Conservation (phyloP, 257 asterid genomes). For the Scutellaria barbata region DNA sequence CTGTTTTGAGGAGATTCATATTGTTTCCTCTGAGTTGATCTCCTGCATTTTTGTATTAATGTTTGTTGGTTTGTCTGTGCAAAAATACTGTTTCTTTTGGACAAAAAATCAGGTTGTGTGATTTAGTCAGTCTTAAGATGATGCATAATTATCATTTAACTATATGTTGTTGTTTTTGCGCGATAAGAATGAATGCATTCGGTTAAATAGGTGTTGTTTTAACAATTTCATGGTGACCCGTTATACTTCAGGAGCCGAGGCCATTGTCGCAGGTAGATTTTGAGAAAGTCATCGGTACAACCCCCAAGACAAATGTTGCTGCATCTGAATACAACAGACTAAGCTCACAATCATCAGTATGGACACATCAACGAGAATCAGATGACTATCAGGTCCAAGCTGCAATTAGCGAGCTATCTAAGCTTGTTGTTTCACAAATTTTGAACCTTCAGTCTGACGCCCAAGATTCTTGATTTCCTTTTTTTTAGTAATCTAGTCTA, state of each 20-base stretch:
- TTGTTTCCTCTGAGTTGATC: background rate
- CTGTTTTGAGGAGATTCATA: background rate
- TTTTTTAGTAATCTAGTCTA: background rate
- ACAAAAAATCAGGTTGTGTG: background rate
- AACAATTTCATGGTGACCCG: background rate
- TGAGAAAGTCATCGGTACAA: constrained; percentile 59
- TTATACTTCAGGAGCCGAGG: constrained; percentile 64
- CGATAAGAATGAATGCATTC: constrained; percentile 3
- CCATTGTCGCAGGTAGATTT: constrained; percentile 62
- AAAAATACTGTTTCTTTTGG: background rate
- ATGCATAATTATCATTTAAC: too few species aligned
- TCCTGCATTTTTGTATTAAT: background rate
- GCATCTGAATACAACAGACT: constrained; percentile 63
- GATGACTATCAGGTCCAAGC: constrained; percentile 72
- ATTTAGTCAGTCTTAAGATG: background rate
- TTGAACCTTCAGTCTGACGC: constrained; percentile 58
- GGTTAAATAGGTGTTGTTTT: background rate
- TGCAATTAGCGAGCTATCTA: constrained; percentile 76
- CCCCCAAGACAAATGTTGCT: constrained; percentile 66
- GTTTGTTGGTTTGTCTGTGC: background rate
- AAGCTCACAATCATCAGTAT: constrained; percentile 48
- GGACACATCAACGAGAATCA: constrained; percentile 47
- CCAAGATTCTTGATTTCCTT: constrained; percentile 43
- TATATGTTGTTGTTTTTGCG: background rate
- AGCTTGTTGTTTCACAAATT: constrained; percentile 66